Conservation (phyloP, 257 asterid genomes). For the Nicotiana sylvestris region DNA sequence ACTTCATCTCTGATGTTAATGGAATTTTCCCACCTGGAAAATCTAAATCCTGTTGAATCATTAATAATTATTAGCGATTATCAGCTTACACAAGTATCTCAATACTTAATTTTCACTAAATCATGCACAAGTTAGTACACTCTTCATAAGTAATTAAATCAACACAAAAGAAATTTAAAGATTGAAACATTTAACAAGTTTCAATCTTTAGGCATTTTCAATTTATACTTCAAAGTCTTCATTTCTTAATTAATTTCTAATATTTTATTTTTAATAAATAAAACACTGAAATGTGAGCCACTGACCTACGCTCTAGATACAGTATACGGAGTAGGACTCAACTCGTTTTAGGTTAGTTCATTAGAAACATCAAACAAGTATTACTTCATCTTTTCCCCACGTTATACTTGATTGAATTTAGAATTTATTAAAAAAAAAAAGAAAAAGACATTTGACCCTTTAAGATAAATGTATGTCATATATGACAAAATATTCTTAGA, state of each 20-base stretch:
- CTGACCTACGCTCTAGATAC: no score
- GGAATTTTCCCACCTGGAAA: constrained; percentile 86
- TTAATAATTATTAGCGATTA: neutral
- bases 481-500: no score
- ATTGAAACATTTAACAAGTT: no score
- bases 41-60: constrained; percentile 44
- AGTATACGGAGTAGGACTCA: no score
- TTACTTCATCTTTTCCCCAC: no score
- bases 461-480: no score
- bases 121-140: neutral
- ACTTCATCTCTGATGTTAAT: constrained; percentile 52
- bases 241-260: neutral
- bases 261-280: no score
- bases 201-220: neutral
- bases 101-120: neutral
- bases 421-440: no score
- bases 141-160: neutral
- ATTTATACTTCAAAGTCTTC: neutral
- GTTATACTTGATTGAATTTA: no score
- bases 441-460: no score
- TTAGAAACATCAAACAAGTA: no score
- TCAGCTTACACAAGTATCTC: neutral
- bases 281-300: neutral
- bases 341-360: no score
- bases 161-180: neutral